Base-by-base conservation (phyloP, 2,329 filamentous ascomycete species). In the Elsinoe batatas region DNA sequence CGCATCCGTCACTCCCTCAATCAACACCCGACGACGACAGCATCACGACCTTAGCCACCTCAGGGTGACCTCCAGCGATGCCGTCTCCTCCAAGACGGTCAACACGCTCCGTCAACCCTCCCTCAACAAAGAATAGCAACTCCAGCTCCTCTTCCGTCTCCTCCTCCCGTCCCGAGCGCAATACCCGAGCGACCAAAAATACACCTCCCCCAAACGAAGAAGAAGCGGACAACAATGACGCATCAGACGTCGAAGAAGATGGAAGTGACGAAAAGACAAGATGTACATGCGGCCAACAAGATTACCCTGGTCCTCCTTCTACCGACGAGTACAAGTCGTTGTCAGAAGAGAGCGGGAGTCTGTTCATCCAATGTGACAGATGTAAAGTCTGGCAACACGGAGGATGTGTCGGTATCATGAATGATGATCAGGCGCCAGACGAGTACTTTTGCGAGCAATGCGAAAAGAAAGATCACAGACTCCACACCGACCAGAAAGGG, bases 301-400 rank as follows among this genome's bases (percentile, higher is more conserved):
- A 98, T 57, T 97, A 97, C 72, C 93, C 93, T 18, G 93, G 93
- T 54, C 87, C 79, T 58, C 80, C 80, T 72, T 84, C 64, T 80
- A 86, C 67, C 56, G 71, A 69, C 61, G 69, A 69, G 43, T 69
- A 69, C 58, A 76, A 79, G 58, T 65, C 75, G 60, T 77, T 88
- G 60, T 82, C 84, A 32, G 90, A 95, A 65, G 91, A 97, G 61
- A 79, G 91, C 62, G 93, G 91, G 43, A 91, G 91, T 53, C 86
- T 97, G 72, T 98, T 96, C 72, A 91, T 98, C 62, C 91, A 97
- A 75, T 98, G 93, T 79, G 93, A 97, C 72, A 79, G 88, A 61
- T 98, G 93, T 77, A 94, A 95, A 69, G 93, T 97, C 60, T 98
- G 91, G 93, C 93, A 98, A 70, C 93, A 98, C 69, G 93, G 93